phyloP scores from a whole-genome alignment of 768 basidiomycete species.

The Leucocoprinus leucothites region DNA sequence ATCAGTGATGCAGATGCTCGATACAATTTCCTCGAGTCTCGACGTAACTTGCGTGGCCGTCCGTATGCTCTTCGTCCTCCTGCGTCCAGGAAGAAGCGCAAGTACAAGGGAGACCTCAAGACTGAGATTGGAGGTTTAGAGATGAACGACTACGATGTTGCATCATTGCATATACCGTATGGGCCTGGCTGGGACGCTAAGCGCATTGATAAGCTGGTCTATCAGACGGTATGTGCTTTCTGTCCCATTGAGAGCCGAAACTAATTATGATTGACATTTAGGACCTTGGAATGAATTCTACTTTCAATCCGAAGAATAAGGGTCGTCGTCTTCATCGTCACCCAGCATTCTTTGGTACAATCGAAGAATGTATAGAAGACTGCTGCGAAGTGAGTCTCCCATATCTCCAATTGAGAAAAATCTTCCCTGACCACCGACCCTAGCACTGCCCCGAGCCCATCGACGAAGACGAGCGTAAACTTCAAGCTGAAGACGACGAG shows the following conservation, averaged over 20 bases:
- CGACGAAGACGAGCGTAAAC: slow-evolving; percentile 49
- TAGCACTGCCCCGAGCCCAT: slow-evolving; percentile 55
- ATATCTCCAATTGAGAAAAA: neutral
- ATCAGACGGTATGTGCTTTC: slow-evolving; percentile 43
- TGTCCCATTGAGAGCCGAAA: neutral
- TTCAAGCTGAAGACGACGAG: slow-evolving; percentile 53
- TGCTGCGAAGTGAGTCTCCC: slow-evolving; percentile 49
- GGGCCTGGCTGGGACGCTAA: slow-evolving; percentile 57
- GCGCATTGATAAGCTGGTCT: slow-evolving; percentile 54
- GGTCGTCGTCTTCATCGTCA: slow-evolving; percentile 58
- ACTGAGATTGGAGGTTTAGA: slow-evolving; percentile 42
- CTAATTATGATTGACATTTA: slow-evolving; percentile 12
- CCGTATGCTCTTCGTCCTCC: slow-evolving; percentile 30
- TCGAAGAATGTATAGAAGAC: slow-evolving; percentile 55
- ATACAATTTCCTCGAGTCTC: slow-evolving; percentile 41
- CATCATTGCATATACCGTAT: slow-evolving; percentile 55
- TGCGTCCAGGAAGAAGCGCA: slow-evolving; percentile 30
- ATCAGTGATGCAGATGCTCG: slow-evolving; percentile 43
- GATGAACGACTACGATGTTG: slow-evolving; percentile 57
- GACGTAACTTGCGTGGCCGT: slow-evolving; percentile 49
- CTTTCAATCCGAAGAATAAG: slow-evolving; percentile 64
- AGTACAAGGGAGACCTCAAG: slow-evolving; percentile 57
- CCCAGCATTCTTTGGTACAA: slow-evolving; percentile 59
- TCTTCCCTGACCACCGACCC: neutral
- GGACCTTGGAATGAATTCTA: slow-evolving; percentile 61